Percentiles rank a stretch among this genome's conserved stretches.
These are phyloP conservation scores for Carex kokanica DNA, from an alignment of 176 grass and related monocot genomes.

Conservation along the genomic window DNA sequence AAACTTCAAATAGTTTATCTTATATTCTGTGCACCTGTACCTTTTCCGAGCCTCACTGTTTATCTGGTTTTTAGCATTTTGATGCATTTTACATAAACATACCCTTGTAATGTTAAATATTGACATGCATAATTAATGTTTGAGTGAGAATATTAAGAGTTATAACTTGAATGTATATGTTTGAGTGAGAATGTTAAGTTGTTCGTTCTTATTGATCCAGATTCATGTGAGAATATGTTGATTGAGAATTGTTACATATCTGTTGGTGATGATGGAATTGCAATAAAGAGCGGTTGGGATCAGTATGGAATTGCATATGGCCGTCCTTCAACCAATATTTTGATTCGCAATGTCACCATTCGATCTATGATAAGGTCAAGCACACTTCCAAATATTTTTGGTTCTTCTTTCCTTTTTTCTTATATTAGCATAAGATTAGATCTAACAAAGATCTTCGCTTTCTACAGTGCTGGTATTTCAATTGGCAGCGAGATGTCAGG, in stretches of 20 bases:
- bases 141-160: not conserved
- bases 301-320: slow-evolving; percentile 88
- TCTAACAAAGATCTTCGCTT: slow-evolving; percentile 2
- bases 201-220: slow-evolving; percentile 34
- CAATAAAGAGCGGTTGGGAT: slow-evolving; percentile 95
- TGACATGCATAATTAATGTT: not conserved
- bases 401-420: not conserved
- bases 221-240: slow-evolving; percentile 83
- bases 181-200: not conserved
- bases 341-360: slow-evolving; percentile 63
- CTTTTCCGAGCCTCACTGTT: not conserved
- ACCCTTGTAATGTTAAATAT: not conserved
- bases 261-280: slow-evolving; percentile 93
- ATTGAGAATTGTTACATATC: slow-evolving; percentile 99
- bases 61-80: not conserved
- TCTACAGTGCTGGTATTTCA: slow-evolving; percentile 86
- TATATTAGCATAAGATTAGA: slow-evolving; percentile 17
- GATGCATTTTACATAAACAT: not conserved
- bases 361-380: slow-evolving; percentile 76
- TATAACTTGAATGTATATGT: not conserved
- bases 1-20: not conserved
- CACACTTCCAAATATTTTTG: not conserved
- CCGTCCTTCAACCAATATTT: slow-evolving; percentile 70
- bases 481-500: slow-evolving; percentile 97
- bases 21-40: not conserved